Evolutionary conservation across 805 yeast species (phyloP), one percentile per base, ranked within the genome.

Genomic region (Phaffomyces antillensis): DNA sequence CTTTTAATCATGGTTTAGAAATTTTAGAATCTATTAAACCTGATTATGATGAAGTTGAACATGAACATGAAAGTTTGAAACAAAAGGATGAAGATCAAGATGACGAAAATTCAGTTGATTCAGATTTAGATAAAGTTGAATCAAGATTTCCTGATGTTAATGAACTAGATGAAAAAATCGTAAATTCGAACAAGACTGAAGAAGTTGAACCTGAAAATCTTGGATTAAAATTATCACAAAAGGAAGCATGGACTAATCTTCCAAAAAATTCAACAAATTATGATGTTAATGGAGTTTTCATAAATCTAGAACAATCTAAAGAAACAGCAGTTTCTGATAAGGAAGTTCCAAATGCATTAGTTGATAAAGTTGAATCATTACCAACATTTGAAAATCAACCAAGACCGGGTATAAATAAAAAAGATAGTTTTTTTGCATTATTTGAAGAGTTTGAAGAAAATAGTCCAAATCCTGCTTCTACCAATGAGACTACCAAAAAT

Each of bases 91-190:
- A 13, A 7, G 36, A 2, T 5, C 72, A 65, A 7, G 60, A 33
- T 17, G 20, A 16, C 17, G 18, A 18, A 18, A n/a, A 12, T 32
- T 32, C 18, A 28, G 4, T 16, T 32, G 35, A 32, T 7, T 16
- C 17, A 32, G 36, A 34, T 16, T 18, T 34, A 11, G 36, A 34
- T 5, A 18, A 72, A 31, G 75, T 71, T 2, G 81, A 75, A 52
- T 72, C 72, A 45, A 60, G 81, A 40, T 78, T 69, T 51, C 83
- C 79, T 1, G 68, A 75, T 3, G 53, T 73, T 43, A 15, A 39
- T 13, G 30, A 31, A 2, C 16, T 34, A 3, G 31, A n/a, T 18
- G 26, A 30, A 25, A 36, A 20, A 35, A 23, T 35, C 7, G 15
- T 11, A 28, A 9, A 28, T 11, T 28, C 30, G 11, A 28, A 12